phyloP scores from a whole-genome alignment of 2,329 filamentous ascomycete genomes.

The Sordariomycetes sp. region DNA sequence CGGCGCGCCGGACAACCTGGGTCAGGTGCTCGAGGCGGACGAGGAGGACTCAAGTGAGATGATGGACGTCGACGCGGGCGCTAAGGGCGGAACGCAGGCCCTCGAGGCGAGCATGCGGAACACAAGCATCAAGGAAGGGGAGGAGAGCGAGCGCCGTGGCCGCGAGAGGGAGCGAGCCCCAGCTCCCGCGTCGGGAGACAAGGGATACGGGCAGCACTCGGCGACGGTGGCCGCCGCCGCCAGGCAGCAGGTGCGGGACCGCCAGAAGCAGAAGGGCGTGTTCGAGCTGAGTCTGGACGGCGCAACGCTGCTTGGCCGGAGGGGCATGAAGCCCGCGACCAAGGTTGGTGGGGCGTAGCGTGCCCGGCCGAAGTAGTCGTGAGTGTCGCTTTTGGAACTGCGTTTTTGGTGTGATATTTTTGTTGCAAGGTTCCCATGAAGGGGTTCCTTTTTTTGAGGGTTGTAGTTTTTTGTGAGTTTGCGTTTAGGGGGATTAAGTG shows the following conservation, averaged over 20 bases:
- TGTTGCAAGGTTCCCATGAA: too few species aligned
- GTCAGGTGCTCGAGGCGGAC: constrained; percentile 55
- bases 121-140: constrained; percentile 27
- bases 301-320: constrained; percentile 72
- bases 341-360: constrained; percentile 17
- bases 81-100: constrained; percentile 37
- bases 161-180: constrained; percentile 5
- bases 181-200: constrained; percentile 22
- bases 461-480: too few species aligned
- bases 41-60: constrained; percentile 42
- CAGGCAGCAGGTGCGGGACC: constrained; percentile 60
- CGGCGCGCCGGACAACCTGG: constrained; percentile 41
- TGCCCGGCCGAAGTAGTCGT: not conserved
- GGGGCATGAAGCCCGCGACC: constrained; percentile 39
- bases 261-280: constrained; percentile 58
- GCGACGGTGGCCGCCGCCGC: constrained; percentile 73
- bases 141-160: constrained; percentile 20
- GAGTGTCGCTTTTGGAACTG: too few species aligned
- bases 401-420: too few species aligned
- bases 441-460: too few species aligned
- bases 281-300: constrained; percentile 91
- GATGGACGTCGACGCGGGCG: constrained; percentile 30
- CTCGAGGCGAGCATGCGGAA: constrained; percentile 83
- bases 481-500: too few species aligned
- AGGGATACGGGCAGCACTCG: constrained; percentile 82